phyloP scores from a whole-genome alignment of 2,329 filamentous ascomycete species.

The Neocatenulostroma microsporum region DNA sequence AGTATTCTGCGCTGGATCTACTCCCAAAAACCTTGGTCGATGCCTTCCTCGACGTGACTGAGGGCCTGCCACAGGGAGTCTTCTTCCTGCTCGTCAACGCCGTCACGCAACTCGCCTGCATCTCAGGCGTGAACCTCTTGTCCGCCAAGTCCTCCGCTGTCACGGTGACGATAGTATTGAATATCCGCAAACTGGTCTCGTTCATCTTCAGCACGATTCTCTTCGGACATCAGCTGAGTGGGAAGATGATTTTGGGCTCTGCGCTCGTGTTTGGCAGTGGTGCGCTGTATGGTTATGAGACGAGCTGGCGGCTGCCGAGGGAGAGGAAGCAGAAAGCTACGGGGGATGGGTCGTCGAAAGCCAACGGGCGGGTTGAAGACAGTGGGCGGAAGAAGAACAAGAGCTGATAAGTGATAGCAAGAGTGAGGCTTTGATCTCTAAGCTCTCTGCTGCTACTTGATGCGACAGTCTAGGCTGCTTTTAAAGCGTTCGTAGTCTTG shows the following conservation, averaged over 20 bases:
- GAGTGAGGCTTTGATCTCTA: too few species aligned
- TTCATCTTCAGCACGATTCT: constrained; percentile 86
- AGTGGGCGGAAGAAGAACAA: constrained; percentile 4
- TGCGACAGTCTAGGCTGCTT: too few species aligned
- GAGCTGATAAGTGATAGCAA: too few species aligned
- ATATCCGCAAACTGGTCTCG: constrained; percentile 88
- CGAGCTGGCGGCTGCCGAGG: constrained; percentile 39
- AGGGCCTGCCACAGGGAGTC: constrained; percentile 55
- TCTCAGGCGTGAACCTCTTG: constrained; percentile 90
- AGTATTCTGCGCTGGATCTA: background rate
- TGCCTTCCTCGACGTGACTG: constrained; percentile 5
- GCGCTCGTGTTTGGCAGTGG: constrained; percentile 82
- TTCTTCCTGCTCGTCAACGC: constrained; percentile 68
- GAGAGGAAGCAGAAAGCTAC: constrained; percentile 10
- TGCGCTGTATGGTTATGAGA: constrained; percentile 80
- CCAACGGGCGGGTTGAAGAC: background rate
- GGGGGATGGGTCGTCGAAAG: constrained; percentile 3
- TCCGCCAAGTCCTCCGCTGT: constrained; percentile 81
- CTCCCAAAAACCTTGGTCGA: constrained; percentile 1
- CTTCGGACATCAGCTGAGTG: constrained; percentile 76
- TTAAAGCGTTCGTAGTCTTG: too few species aligned
- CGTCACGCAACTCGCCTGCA: constrained; percentile 87
- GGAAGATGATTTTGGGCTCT: constrained; percentile 72
- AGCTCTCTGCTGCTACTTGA: too few species aligned
- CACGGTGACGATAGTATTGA: constrained; percentile 93